Evolutionary conservation across 257 asterid genomes (phyloP).

Genomic region (Penstemon newberryi): DNA sequence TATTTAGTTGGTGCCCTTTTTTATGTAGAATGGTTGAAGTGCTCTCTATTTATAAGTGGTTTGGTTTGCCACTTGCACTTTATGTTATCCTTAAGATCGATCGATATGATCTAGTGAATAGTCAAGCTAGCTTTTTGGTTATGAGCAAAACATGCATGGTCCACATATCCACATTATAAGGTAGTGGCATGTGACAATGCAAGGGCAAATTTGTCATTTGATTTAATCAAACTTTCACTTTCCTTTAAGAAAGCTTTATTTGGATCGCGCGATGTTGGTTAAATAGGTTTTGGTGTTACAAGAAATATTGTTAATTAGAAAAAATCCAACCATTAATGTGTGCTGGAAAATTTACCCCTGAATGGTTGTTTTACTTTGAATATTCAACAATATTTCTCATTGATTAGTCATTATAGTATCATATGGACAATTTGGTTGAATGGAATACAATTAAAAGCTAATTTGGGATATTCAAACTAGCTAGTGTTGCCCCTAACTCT

Average conservation of each 20-base stretch:
- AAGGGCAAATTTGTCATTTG: constrained; percentile 36
- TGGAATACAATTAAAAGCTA: too few relatives aligned
- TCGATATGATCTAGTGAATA: too few relatives aligned
- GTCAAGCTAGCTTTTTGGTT: constrained; percentile 3
- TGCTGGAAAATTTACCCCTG: constrained; percentile 21
- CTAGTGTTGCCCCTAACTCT: not conserved
- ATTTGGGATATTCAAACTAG: not conserved
- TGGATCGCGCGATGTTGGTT: not conserved
- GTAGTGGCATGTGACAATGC: constrained; percentile 10
- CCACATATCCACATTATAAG: not conserved
- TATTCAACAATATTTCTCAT: too few relatives aligned
- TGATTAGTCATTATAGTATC: not conserved
- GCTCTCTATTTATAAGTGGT: constrained; percentile 25
- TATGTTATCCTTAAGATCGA: not conserved
- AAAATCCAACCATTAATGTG: constrained; percentile 26
- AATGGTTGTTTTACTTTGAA: not conserved
- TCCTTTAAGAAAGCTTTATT: not conserved
- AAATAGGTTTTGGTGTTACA: not conserved
- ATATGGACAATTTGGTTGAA: not conserved
- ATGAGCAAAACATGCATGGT: constrained; percentile 17
- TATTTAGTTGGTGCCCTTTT: not conserved
- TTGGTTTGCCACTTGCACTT: not conserved
- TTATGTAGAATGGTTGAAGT: constrained; percentile 20
- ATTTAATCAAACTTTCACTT: not conserved
- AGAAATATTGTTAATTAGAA: not conserved